Conservation (phyloP, 1,139 yeast species). For the Williopsis jadinii region DNA sequence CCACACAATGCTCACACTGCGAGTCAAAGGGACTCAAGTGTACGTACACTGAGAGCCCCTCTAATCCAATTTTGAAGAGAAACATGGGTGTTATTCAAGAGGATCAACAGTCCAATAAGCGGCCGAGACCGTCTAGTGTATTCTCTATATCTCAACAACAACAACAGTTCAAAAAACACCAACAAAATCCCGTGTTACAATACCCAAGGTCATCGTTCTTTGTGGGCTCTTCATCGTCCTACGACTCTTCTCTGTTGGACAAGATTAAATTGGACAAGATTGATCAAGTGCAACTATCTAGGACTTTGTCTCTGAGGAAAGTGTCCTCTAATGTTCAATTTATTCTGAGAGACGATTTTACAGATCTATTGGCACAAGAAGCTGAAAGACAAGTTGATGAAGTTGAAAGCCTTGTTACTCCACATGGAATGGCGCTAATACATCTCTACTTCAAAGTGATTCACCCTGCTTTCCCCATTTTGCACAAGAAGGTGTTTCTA, state of each 20-base stretch:
- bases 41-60: conserved; percentile 35
- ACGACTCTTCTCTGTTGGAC: conserved; percentile 52
- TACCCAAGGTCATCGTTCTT: conserved; percentile 73
- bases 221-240: conserved; percentile 68
- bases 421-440: conserved; percentile 67
- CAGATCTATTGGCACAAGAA: conserved; percentile 51
- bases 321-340: conserved; percentile 63
- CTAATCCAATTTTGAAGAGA: conserved; percentile 21
- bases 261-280: conserved; percentile 46
- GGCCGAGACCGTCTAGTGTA: conserved; percentile 5
- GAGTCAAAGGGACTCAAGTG: conserved; percentile 62
- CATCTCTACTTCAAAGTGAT: conserved; percentile 68
- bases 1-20: conserved; percentile 59
- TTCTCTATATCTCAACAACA: conserved; percentile 3
- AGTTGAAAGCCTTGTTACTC: conserved; percentile 66
- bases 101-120: background rate
- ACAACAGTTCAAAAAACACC: conserved; percentile 7
- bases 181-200: conserved; percentile 36
- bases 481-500: conserved; percentile 69
- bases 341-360: conserved; percentile 63
- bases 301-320: conserved; percentile 53
- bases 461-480: conserved; percentile 72
- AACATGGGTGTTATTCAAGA: conserved; percentile 19
- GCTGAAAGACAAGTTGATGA: conserved; percentile 66
- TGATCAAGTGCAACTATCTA: conserved; percentile 59